A percentile compares a stretch with the other conserved stretches of the same genome.
phyloP scores from a whole-genome alignment of 164 flowering plant species.

The Umbellularia californica region DNA sequence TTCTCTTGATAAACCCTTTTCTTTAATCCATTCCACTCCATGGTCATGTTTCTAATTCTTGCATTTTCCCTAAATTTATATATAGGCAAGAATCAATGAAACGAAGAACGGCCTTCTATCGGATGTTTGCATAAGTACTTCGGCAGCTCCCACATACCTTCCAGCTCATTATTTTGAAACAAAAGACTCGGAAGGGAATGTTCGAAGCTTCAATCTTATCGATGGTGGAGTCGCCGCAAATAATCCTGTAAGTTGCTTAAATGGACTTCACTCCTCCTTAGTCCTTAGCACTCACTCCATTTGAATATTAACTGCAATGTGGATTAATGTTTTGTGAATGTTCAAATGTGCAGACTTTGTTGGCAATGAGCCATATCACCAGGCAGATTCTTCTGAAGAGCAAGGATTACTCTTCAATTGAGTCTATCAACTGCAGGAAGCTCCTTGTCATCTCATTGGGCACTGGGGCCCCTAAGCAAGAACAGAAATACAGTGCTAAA shows the following conservation, averaged over 20 bases:
- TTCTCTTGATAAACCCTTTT: not conserved
- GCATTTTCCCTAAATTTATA: not conserved
- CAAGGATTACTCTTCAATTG: conserved; percentile 12
- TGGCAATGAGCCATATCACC: conserved; percentile 35
- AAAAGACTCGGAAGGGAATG: conserved; percentile 20
- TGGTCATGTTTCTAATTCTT: not conserved
- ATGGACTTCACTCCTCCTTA: not conserved
- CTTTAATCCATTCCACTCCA: not conserved
- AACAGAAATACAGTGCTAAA: conserved; percentile 33
- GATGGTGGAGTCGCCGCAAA: conserved; percentile 50
- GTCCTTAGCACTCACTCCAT: not conserved
- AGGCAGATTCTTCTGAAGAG: conserved; percentile 26
- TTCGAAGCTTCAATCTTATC: conserved; percentile 22
- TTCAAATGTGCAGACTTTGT: conserved; percentile 27
- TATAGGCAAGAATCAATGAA: conserved; percentile 19
- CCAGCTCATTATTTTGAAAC: conserved; percentile 17
- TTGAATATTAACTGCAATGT: not conserved
- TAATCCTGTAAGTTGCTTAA: conserved; percentile 30
- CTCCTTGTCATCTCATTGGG: conserved; percentile 52
- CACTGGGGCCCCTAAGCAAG: conserved; percentile 35
- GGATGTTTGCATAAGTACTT: conserved; percentile 37
- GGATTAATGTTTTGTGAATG: not conserved
- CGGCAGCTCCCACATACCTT: conserved; percentile 26
- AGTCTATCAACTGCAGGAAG: conserved; percentile 27
- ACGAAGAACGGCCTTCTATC: conserved; percentile 27